These are phyloP conservation scores for Blumeria graminis DNA, from an alignment of 2,329 filamentous ascomycete species.

Conservation along the genomic window DNA sequence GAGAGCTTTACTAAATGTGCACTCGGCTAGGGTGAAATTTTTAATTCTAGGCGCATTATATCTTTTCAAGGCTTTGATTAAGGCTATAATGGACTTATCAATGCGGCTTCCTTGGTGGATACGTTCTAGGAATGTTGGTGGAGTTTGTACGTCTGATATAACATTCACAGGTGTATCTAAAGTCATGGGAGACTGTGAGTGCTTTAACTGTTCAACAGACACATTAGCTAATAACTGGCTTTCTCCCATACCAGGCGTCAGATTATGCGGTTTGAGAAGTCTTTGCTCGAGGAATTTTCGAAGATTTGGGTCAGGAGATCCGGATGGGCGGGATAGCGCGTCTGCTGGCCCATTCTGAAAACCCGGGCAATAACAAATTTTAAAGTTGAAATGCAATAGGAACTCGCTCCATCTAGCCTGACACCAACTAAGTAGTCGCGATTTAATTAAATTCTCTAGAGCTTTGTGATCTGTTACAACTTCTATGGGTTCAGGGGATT, in stretches of 20 bases:
- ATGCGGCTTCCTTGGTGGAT: too few relatives aligned
- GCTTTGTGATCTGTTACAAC: not conserved
- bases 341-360: too few relatives aligned
- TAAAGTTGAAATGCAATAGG: not conserved
- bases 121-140: not conserved
- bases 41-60: not conserved
- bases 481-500: too few relatives aligned
- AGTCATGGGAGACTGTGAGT: not conserved
- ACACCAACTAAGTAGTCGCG: not conserved
- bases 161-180: too few relatives aligned
- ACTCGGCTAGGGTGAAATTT: too few relatives aligned
- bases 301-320: too few relatives aligned
- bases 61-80: not conserved
- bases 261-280: not conserved
- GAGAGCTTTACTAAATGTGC: not conserved
- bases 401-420: too few relatives aligned
- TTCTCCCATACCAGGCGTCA: too few relatives aligned
- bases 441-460: not conserved
- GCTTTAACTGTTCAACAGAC: not conserved
- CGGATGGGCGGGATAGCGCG: too few relatives aligned
- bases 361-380: too few relatives aligned
- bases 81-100: not conserved
- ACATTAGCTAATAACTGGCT: not conserved
- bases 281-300: not conserved
- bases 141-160: too few relatives aligned